phyloP scores from a whole-genome alignment of 345 rosid genomes.

The Salix arbutifolia region DNA sequence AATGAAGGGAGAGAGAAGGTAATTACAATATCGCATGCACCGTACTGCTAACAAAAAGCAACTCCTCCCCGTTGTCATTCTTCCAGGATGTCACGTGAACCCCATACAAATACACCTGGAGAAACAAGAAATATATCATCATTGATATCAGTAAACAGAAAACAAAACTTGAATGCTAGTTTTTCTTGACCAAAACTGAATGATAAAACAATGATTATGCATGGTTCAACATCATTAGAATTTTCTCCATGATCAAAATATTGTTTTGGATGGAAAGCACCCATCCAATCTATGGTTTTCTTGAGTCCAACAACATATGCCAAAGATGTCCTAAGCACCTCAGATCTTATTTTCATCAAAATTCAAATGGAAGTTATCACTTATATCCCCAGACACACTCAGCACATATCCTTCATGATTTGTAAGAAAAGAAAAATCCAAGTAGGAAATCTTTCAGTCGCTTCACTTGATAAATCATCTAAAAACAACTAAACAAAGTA shows the following conservation, averaged over 20 bases:
- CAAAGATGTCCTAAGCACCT: no score
- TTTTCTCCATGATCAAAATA: background rate
- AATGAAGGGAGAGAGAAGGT: background rate
- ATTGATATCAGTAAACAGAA: background rate
- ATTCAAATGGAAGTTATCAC: no score
- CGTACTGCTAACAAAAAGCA: conserved; percentile 74
- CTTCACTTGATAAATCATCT: no score
- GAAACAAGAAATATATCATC: background rate
- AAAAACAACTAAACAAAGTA: no score
- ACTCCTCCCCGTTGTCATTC: conserved; percentile 83
- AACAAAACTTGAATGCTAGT: background rate
- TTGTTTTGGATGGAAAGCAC: background rate
- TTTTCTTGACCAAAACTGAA: no score
- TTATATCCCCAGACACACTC: no score
- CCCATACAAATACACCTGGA: conserved; percentile 80
- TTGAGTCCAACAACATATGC: no score
- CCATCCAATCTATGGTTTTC: background rate
- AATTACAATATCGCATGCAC: conserved; percentile 20
- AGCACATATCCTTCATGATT: no score
- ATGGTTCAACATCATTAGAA: background rate
- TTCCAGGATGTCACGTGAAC: conserved; percentile 96
- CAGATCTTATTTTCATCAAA: no score
- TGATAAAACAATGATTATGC: background rate
- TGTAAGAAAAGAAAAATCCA: no score
- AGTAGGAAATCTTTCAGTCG: no score